Evolutionary conservation across 306 rosid species (phyloP), one percentile per base, ranked within the genome.

Genomic region (Cucurbita ficifolia): DNA sequence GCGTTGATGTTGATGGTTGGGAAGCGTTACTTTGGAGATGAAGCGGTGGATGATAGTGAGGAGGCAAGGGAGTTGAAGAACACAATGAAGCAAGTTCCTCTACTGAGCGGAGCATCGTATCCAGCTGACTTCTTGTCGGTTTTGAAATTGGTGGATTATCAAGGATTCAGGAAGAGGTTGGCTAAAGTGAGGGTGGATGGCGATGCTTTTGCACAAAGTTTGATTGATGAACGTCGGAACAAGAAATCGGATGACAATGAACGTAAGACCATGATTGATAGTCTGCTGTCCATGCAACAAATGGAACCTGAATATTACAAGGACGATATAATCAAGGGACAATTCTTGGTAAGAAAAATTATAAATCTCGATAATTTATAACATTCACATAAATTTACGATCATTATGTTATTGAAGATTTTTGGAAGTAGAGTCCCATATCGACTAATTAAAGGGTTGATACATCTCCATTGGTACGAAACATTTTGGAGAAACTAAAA

Each of bases 271-370:
- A 51, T 82, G 33, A 77, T 85, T 16, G 86, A 82, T 72, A 73
- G 63, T 17, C 8, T 83, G 75, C 18, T 85, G 69, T 60, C 60
- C 2, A 54, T 76, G 61, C 80, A 81, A 56, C 24, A 81, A 17
- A 40, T 35, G 3, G 83, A 82, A 2, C 86, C 81, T 4, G 70
- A 80, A 0, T 72, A 76, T 49, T 85, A 78, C 29, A 71, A 78
- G 0, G 53, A 76, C 0, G 76, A 82, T 42, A 83, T 76, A 0
- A 18, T 85, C 13, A 83, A 83, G 63, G 85, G 79, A 0, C 73
- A 76, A 13, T 42, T 83, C 14, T 36, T 79, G 79, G 88, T 80
- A 35, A 76, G 74, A 54, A 3, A 62, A 46, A 46, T 46, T 46
- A 46, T 12, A 45, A 45, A 45, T 10, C 50, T 45, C 12, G 3